Evolutionary conservation across 768 basidiomycete species (phyloP).

Genomic region (Tubosaeta brunneosetosa): DNA sequence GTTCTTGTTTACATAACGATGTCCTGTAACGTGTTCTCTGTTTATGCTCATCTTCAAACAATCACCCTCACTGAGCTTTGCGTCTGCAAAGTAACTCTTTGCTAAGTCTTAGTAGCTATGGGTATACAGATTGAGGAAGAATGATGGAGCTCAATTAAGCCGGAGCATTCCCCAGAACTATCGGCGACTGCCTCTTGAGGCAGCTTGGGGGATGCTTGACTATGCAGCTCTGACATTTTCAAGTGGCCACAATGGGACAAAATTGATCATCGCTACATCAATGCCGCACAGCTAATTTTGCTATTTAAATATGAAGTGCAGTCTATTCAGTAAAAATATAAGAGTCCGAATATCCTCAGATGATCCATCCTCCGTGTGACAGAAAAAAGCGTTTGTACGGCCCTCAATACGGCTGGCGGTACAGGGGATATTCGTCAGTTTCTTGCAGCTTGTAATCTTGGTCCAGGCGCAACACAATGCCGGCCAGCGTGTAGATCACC

Average conservation of each 20-base stretch:
- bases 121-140: constrained; percentile 54
- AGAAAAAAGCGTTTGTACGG: neutral
- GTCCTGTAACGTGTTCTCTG: too few relatives aligned
- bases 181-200: constrained; percentile 32
- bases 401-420: constrained; percentile 31
- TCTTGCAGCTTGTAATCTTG: constrained; percentile 28
- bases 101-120: constrained; percentile 38
- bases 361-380: neutral
- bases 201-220: constrained; percentile 63
- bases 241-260: neutral
- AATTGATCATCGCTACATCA: neutral
- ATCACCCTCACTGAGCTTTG: constrained; percentile 29
- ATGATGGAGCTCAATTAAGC: constrained; percentile 68
- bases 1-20: constrained; percentile 13
- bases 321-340: neutral
- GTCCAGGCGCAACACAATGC: constrained; percentile 26
- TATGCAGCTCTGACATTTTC: constrained; percentile 61
- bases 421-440: constrained; percentile 29
- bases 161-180: constrained; percentile 58
- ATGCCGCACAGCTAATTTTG: neutral
- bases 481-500: constrained; percentile 38
- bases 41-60: neutral
- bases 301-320: neutral
- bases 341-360: neutral
- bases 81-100: constrained; percentile 50